Evolutionary conservation across 2,329 filamentous ascomycete genomes (phyloP).

Genomic region (Phialophora tarda): DNA sequence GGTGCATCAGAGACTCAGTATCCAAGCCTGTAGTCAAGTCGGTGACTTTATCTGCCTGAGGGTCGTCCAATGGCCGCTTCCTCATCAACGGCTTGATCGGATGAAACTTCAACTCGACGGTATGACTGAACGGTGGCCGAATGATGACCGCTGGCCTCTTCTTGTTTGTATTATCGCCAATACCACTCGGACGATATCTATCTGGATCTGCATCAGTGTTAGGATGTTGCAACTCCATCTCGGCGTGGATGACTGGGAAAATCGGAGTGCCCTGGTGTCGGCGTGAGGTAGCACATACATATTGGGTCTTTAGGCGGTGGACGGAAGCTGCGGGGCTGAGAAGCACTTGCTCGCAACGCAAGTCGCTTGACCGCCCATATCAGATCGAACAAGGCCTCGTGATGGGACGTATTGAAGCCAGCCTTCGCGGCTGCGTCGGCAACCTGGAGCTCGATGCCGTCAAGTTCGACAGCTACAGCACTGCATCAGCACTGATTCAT

Average conservation of each 20-base stretch:
- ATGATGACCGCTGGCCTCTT: conserved; percentile 24
- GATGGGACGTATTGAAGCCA: conserved; percentile 35
- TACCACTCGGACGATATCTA: conserved; percentile 36
- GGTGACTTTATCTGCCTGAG: conserved; percentile 18
- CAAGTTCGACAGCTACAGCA: conserved; percentile 29
- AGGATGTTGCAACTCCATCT: background rate
- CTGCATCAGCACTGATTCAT: conserved; percentile 11
- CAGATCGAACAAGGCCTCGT: conserved; percentile 36
- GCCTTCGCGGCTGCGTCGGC: conserved; percentile 33
- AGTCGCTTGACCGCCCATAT: conserved; percentile 38
- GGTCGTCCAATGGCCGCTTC: conserved; percentile 15
- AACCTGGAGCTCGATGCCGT: conserved; percentile 34
- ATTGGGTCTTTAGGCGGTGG: conserved; percentile 22
- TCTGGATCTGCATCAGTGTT: conserved; percentile 29
- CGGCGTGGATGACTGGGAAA: background rate
- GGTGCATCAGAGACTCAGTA: background rate
- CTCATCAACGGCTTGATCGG: conserved; percentile 25
- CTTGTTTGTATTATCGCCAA: conserved; percentile 33
- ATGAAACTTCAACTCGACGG: conserved; percentile 23
- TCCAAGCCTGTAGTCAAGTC: conserved; percentile 20
- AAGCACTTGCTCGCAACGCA: conserved; percentile 15
- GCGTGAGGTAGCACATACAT: conserved; percentile 1
- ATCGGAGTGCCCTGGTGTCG: too few species aligned
- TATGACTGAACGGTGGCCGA: conserved; percentile 5
- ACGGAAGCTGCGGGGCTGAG: background rate